Evolutionary conservation across 495 filamentous ascomycete species (phyloP).

Genomic region (Pseudotulostoma volvatum): DNA sequence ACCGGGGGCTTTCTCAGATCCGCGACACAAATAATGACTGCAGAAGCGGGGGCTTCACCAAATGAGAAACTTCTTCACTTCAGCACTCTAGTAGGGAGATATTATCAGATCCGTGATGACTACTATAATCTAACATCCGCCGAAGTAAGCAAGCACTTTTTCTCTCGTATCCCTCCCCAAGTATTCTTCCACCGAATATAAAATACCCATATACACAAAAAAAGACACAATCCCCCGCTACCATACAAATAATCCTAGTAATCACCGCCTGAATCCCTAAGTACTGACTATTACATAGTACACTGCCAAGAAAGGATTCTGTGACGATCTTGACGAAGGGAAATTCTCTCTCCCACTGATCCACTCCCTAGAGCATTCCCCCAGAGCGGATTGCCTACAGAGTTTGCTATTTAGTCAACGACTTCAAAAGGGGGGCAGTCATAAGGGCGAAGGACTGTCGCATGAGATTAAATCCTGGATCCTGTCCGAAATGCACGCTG

Average conservation of each 20-base stretch:
- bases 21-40: slow-evolving; percentile 13
- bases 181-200: too few species aligned
- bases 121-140: slow-evolving; percentile 18
- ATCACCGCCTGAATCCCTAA: too few species aligned
- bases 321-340: slow-evolving; percentile 16
- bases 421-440: too few species aligned
- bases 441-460: not conserved
- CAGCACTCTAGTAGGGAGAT: slow-evolving; percentile 12
- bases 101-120: slow-evolving; percentile 23
- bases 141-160: slow-evolving; percentile 1
- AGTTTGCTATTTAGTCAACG: not conserved
- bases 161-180: too few species aligned
- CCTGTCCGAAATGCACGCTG: slow-evolving; percentile 1
- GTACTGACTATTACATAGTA: slow-evolving; percentile 5
- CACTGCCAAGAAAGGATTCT: slow-evolving; percentile 10
- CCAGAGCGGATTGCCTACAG: not conserved
- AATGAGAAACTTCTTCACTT: slow-evolving; percentile 5
- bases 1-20: slow-evolving; percentile 25
- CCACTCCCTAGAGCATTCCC: slow-evolving; percentile 4
- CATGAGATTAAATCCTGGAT: not conserved
- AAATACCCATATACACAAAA: too few species aligned
- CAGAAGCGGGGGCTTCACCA: slow-evolving; percentile 3
- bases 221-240: too few species aligned
- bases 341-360: slow-evolving; percentile 15
- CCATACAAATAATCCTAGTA: too few species aligned